Conservation (phyloP, 2,329 filamentous ascomycete genomes). For the Cercospora berteroae region DNA sequence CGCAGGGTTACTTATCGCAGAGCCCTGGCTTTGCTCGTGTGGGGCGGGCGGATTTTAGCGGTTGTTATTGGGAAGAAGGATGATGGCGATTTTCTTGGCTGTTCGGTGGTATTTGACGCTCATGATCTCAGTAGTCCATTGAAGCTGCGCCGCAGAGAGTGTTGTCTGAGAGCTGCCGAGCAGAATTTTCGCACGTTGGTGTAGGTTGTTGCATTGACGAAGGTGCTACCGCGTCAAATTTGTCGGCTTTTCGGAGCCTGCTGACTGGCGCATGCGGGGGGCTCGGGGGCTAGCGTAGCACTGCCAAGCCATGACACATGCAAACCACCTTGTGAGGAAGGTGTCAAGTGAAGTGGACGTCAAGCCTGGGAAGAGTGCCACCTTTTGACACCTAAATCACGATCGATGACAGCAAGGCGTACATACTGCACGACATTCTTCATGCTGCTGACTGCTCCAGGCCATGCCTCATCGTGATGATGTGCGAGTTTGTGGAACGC, state of each 20-base stretch:
- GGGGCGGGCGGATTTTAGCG: neutral
- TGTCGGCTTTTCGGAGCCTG: neutral
- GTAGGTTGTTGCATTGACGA: slow-evolving; percentile 2
- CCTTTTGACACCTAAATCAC: slow-evolving; percentile 3
- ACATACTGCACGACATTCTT: slow-evolving; percentile 16
- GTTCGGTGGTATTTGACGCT: slow-evolving; percentile 16
- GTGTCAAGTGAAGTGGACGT: slow-evolving; percentile 5
- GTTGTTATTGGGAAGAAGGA: slow-evolving; percentile 34
- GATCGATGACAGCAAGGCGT: slow-evolving; percentile 14
- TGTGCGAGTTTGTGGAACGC: slow-evolving; percentile 1
- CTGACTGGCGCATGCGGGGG: neutral
- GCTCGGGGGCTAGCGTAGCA: neutral
- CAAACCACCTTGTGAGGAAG: neutral
- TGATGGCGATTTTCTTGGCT: slow-evolving; percentile 27
- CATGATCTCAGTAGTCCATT: slow-evolving; percentile 25
- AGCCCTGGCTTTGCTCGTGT: neutral
- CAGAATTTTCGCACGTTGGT: neutral
- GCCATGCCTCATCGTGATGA: slow-evolving; percentile 9
- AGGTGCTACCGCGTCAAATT: neutral
- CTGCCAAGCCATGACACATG: slow-evolving; percentile 5
- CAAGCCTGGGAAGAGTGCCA: neutral
- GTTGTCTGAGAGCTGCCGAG: neutral
- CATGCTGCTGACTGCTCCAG: slow-evolving; percentile 14
- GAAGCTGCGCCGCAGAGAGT: neutral
- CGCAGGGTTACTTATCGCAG: slow-evolving; percentile 9